These are phyloP conservation scores for Bipolaris victoriae DNA, from an alignment of 2,329 filamentous ascomycete genomes.

Conservation along the genomic window DNA sequence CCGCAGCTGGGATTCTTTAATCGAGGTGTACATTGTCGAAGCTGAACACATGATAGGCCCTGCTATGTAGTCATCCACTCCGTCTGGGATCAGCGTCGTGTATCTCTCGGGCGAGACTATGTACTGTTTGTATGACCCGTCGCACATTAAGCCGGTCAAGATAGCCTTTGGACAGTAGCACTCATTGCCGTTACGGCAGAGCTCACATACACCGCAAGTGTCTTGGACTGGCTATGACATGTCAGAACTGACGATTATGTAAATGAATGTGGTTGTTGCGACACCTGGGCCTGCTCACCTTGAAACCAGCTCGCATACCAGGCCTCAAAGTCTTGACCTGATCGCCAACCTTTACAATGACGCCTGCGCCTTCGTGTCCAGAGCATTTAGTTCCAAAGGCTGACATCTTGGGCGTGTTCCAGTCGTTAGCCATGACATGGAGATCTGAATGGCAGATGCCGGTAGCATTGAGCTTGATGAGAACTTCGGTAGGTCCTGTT, in stretches of 20 bases:
- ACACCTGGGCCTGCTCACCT: constrained; percentile 31
- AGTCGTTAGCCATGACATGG: constrained; percentile 64
- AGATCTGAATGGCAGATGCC: constrained; percentile 65
- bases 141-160: constrained; percentile 53
- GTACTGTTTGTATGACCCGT: constrained; percentile 65
- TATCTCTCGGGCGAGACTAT: constrained; percentile 62
- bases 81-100: constrained; percentile 62
- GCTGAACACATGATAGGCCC: constrained; percentile 67
- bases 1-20: constrained; percentile 58
- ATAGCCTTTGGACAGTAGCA: constrained; percentile 58
- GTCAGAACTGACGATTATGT: constrained; percentile 7
- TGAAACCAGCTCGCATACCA: constrained; percentile 46
- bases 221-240: constrained; percentile 32
- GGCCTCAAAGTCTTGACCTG: constrained; percentile 59
- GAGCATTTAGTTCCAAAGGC: constrained; percentile 54
- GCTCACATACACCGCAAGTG: constrained; percentile 48
- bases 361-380: constrained; percentile 64
- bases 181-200: constrained; percentile 60
- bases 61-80: constrained; percentile 61
- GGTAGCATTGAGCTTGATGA: constrained; percentile 64
- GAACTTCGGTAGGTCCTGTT: constrained; percentile 59
- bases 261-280: not conserved
- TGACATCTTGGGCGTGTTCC: constrained; percentile 51
- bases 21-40: constrained; percentile 63
- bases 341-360: constrained; percentile 62